Evolutionary conservation across 2,329 filamentous ascomycete genomes (phyloP).

Genomic region (Apiospora aurea): DNA sequence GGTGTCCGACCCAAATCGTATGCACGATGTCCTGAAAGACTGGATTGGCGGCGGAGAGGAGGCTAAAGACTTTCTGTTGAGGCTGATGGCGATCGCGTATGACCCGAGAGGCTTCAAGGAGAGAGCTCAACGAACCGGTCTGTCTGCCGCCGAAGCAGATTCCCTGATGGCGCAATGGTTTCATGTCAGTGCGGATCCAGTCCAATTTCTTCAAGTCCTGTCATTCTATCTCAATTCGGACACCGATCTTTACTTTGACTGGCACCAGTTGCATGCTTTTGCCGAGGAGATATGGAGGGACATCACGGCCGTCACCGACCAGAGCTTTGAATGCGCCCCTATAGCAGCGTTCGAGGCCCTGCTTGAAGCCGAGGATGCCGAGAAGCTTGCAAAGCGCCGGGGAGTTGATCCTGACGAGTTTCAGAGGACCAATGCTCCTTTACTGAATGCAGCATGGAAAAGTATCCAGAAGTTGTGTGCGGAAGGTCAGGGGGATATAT

Average conservation of each 20-base stretch:
- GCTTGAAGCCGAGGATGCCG: neutral
- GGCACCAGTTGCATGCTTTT: constrained; percentile 7
- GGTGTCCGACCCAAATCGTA: neutral
- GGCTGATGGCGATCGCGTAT: neutral
- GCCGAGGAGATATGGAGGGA: neutral
- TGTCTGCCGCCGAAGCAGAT: neutral
- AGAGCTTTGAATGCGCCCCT: neutral
- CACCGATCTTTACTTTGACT: neutral
- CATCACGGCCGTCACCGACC: neutral
- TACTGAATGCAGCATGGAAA: neutral
- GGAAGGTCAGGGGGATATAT: neutral
- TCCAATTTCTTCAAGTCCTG: neutral
- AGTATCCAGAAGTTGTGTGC: neutral
- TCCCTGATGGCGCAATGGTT: neutral
- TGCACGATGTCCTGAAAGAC: neutral
- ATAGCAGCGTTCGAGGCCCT: neutral
- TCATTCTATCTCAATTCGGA: neutral
- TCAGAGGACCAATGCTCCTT: neutral
- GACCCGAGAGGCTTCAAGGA: neutral
- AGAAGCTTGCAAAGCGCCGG: neutral
- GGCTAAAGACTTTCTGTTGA: neutral
- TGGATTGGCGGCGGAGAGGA: neutral
- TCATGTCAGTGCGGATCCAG: neutral
- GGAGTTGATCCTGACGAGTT: too few species aligned
- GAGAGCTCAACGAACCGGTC: neutral